Evolutionary conservation across 2,329 filamentous ascomycete genomes (phyloP).

Genomic region (Fusarium avenaceum): DNA sequence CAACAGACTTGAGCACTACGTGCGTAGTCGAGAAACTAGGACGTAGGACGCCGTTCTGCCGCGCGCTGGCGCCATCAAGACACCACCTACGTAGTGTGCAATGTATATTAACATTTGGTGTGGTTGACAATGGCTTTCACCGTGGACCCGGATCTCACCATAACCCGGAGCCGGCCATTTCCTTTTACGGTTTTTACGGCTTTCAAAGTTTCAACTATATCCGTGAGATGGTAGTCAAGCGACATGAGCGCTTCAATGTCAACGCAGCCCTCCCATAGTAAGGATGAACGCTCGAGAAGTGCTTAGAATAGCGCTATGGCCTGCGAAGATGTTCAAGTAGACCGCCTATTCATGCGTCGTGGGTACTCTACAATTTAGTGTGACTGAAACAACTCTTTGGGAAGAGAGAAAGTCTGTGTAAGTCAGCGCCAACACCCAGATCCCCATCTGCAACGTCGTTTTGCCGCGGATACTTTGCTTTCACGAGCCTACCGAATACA

Average conservation of each 20-base stretch:
- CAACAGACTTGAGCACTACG: background rate
- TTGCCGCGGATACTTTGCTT: background rate
- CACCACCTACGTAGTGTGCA: background rate
- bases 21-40: too few species aligned
- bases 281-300: conserved; percentile 5
- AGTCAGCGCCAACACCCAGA: conserved; percentile 1
- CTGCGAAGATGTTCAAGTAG: conserved; percentile 6
- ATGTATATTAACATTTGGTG: background rate
- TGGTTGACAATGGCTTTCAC: background rate
- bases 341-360: conserved; percentile 18
- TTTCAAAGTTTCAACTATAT: conserved; percentile 8
- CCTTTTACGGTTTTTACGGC: conserved; percentile 6
- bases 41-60: conserved; percentile 6
- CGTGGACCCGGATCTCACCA: conserved; percentile 36
- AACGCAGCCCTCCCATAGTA: conserved; percentile 27
- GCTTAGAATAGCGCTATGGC: conserved; percentile 37
- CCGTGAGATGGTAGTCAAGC: conserved; percentile 11
- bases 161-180: conserved; percentile 33
- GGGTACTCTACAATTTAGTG: conserved; percentile 5
- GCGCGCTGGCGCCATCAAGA: conserved; percentile 5
- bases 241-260: conserved; percentile 13
- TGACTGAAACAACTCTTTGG: conserved; percentile 3
- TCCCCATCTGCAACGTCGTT: background rate
- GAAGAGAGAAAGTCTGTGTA: conserved; percentile 14
- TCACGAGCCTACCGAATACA: too few species aligned